Conservation (phyloP, 2,329 filamentous ascomycete genomes). For the Ophiosphaerella narmari region DNA sequence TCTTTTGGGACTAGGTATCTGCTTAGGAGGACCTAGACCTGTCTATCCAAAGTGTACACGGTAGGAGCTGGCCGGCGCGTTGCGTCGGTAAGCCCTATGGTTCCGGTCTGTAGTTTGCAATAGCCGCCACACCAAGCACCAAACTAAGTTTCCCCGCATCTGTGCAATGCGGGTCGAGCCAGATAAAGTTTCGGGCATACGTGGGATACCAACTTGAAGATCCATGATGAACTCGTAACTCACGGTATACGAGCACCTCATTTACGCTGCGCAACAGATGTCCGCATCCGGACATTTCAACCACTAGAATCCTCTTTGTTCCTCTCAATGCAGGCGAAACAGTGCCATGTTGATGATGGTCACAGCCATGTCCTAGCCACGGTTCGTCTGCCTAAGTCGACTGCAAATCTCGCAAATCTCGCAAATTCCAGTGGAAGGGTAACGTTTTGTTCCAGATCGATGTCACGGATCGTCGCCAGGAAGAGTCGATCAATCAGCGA, state of each 20-base stretch:
- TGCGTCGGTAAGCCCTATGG: constrained; percentile 1
- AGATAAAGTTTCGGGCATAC: background rate
- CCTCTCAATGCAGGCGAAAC: too few relatives aligned
- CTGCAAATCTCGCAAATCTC: background rate
- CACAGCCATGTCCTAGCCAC: background rate
- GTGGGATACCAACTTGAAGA: too few relatives aligned
- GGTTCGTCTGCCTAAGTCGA: background rate
- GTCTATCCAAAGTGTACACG: background rate
- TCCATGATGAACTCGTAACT: too few relatives aligned
- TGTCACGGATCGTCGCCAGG: background rate
- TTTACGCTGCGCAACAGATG: too few relatives aligned
- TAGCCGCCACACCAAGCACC: constrained; percentile 2
- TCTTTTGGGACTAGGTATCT: too few relatives aligned
- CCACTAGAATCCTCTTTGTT: too few relatives aligned
- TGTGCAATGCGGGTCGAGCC: background rate
- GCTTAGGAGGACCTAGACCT: background rate
- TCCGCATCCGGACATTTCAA: too few relatives aligned
- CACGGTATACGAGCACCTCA: too few relatives aligned
- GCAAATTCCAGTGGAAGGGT: background rate
- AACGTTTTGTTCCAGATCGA: background rate
- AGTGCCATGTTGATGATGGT: too few relatives aligned
- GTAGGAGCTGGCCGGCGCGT: background rate
- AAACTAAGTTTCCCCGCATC: background rate
- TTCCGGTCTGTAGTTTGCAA: constrained; percentile 6
- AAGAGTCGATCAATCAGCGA: background rate